A percentile compares a stretch with the other conserved stretches of the same genome.
phyloP scores from a whole-genome alignment of 176 grass and related monocot genomes.

The Alloteropsis semialata region DNA sequence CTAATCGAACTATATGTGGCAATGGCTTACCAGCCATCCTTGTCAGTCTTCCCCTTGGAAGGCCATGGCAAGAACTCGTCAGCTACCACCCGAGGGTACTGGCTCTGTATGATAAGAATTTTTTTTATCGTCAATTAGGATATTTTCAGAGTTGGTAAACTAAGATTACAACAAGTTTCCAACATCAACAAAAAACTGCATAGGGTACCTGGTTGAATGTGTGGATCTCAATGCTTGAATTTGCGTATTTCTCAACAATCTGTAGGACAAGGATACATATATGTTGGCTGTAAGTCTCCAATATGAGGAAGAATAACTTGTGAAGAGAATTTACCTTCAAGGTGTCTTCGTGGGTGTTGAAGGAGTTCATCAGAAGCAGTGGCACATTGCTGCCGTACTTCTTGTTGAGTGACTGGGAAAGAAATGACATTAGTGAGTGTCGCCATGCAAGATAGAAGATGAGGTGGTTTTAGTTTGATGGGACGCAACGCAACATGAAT shows the following conservation, averaged over 20 bases:
- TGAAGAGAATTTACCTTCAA: conserved; percentile 46
- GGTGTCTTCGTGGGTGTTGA: conserved; percentile 95
- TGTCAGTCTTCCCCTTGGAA: conserved; percentile 60
- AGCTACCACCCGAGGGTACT: conserved; percentile 82
- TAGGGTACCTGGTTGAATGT: conserved; percentile 79
- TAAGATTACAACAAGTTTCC: background rate
- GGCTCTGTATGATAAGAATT: conserved; percentile 48
- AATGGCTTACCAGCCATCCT: conserved; percentile 72
- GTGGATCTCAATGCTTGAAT: conserved; percentile 81
- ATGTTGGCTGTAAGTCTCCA: background rate
- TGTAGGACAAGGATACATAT: conserved; percentile 6
- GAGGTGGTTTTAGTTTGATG: background rate
- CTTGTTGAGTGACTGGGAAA: conserved; percentile 74
- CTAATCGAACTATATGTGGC: background rate
- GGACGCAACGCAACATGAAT: background rate
- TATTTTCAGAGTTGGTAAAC: background rate
- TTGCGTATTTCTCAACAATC: conserved; percentile 91
- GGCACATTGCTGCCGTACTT: conserved; percentile 94
- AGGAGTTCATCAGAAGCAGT: conserved; percentile 97
- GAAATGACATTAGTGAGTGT: background rate
- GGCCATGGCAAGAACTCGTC: conserved; percentile 81
- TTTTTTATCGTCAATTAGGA: background rate
- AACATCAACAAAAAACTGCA: background rate
- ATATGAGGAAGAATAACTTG: background rate
- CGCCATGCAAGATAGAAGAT: background rate